Evolutionary conservation across 495 filamentous ascomycete genomes (phyloP).

Genomic region (Lasiosphaeria miniovina): DNA sequence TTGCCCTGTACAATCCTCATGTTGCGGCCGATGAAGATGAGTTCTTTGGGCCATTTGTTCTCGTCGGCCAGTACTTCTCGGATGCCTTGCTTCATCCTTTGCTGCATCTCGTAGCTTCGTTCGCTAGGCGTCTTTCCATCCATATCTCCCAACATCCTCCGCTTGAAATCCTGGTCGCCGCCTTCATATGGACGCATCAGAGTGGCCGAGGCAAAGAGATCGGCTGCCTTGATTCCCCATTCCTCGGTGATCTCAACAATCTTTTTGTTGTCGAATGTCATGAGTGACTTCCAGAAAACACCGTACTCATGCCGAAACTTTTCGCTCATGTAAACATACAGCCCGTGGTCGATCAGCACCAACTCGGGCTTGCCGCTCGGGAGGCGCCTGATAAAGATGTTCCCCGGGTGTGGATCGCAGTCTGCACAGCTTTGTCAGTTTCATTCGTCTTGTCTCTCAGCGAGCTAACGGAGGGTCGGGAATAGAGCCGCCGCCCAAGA

Average conservation of each 20-base stretch:
- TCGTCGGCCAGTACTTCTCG: slow-evolving; percentile 84
- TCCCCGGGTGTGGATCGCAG: slow-evolving; percentile 94
- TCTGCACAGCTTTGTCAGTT: slow-evolving; percentile 28
- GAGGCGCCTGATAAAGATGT: slow-evolving; percentile 88
- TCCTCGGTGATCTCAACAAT: slow-evolving; percentile 62
- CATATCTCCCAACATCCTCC: slow-evolving; percentile 51
- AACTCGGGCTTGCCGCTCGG: slow-evolving; percentile 80
- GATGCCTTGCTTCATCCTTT: slow-evolving; percentile 77
- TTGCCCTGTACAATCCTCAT: slow-evolving; percentile 80
- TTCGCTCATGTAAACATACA: slow-evolving; percentile 87
- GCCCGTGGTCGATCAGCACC: slow-evolving; percentile 92
- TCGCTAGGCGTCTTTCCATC: slow-evolving; percentile 59
- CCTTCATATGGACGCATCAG: slow-evolving; percentile 87
- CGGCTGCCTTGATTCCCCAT: slow-evolving; percentile 86
- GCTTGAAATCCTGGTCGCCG: slow-evolving; percentile 64
- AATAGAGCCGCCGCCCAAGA: too few relatives aligned
- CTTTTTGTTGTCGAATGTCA: slow-evolving; percentile 88
- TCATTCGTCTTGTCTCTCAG: too few relatives aligned
- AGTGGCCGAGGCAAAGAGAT: slow-evolving; percentile 88
- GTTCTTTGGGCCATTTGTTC: slow-evolving; percentile 85
- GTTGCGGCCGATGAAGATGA: slow-evolving; percentile 94
- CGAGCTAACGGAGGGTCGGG: too few relatives aligned
- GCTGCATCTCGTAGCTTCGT: slow-evolving; percentile 79
- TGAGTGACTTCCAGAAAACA: slow-evolving; percentile 86
- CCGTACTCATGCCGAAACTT: slow-evolving; percentile 87